phyloP scores from a whole-genome alignment of 2,329 filamentous ascomycete species.

The Beauveria bassiana region DNA sequence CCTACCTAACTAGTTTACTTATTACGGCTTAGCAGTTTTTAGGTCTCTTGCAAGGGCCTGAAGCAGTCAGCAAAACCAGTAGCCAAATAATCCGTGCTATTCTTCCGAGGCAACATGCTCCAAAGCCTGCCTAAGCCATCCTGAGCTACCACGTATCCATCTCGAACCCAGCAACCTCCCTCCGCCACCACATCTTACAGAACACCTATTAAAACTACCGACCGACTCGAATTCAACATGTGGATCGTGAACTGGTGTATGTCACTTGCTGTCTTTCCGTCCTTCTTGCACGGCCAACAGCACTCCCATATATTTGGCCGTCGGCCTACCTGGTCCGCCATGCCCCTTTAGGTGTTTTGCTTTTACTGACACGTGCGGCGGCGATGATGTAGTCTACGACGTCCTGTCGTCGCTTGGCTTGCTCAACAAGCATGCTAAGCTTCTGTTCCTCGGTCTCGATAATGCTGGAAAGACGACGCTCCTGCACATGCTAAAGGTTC shows the following conservation, averaged over 20 bases:
- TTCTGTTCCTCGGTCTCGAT: conserved; percentile 86
- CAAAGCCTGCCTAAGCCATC: background rate
- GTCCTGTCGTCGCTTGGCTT: conserved; percentile 79
- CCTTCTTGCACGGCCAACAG: background rate
- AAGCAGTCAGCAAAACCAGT: background rate
- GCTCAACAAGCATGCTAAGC: conserved; percentile 92
- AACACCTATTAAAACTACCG: background rate
- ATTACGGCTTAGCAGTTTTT: too few species aligned
- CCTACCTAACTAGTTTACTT: too few species aligned
- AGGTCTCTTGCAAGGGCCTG: background rate
- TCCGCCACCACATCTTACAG: background rate
- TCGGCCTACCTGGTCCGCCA: background rate
- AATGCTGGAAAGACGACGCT: conserved; percentile 93
- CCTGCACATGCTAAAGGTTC: conserved; percentile 90
- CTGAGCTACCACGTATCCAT: conserved; percentile 9
- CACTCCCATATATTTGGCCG: background rate
- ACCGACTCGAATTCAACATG: conserved; percentile 42
- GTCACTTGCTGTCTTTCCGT: conserved; percentile 24
- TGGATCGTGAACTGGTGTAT: conserved; percentile 96
- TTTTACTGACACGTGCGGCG: conserved; percentile 25
- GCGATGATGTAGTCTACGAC: conserved; percentile 60
- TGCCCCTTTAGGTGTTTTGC: background rate
- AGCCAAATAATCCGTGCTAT: conserved; percentile 10
- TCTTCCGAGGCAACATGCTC: conserved; percentile 6
- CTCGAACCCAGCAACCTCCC: background rate